A percentile compares a stretch with the other conserved stretches of the same genome.
phyloP scores from a whole-genome alignment of 768 basidiomycete genomes.

The Clitopilus hobsonii region DNA sequence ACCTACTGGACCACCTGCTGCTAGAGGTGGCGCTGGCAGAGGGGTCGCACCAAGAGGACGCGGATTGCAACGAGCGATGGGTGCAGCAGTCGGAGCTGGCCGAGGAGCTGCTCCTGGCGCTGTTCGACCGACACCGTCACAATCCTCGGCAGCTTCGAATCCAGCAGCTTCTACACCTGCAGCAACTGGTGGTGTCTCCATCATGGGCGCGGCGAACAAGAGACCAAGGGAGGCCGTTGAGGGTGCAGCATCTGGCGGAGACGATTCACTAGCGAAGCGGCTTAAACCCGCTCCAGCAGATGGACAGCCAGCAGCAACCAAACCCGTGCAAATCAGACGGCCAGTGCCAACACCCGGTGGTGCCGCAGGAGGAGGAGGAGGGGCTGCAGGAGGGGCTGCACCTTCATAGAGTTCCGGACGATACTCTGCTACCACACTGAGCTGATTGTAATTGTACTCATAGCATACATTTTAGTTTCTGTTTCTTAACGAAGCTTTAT shows the following conservation, averaged over 20 bases:
- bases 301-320: not conserved
- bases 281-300: not conserved
- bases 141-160: slow-evolving; percentile 8
- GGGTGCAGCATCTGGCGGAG: not conserved
- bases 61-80: not conserved
- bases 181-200: slow-evolving; percentile 5
- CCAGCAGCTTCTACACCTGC: slow-evolving; percentile 10
- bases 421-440: slow-evolving; percentile 8
- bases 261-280: not conserved
- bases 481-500: too few relatives aligned
- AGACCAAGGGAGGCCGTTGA: not conserved
- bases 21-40: not conserved
- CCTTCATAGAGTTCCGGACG: not conserved
- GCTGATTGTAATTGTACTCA: not conserved
- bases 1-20: slow-evolving; percentile 9
- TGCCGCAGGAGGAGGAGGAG: slow-evolving; percentile 16
- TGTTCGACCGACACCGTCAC: slow-evolving; percentile 4
- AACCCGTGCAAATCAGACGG: not conserved
- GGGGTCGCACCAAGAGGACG: not conserved
- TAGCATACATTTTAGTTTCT: not conserved
- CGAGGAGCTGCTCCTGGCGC: slow-evolving; percentile 3
- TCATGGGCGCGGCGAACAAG: slow-evolving; percentile 1
- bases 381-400: slow-evolving; percentile 7
- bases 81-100: not conserved
- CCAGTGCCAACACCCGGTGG: slow-evolving; percentile 29